These are phyloP conservation scores for Dothidotthia symphoricarpi DNA, from an alignment of 2,329 filamentous ascomycete genomes.

Conservation along the genomic window DNA sequence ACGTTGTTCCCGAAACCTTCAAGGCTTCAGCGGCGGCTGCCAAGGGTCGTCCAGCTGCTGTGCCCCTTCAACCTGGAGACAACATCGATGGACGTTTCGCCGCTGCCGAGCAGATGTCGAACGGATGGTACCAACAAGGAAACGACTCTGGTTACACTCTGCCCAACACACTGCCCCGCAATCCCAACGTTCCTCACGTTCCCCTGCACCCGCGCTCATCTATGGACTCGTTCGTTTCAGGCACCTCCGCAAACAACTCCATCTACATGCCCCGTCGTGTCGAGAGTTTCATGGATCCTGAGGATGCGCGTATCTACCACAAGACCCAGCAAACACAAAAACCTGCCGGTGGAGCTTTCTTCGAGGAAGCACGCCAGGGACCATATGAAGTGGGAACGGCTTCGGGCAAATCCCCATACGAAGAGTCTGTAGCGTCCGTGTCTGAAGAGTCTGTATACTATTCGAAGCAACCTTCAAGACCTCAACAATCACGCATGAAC, in stretches of 20 bases:
- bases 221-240: conserved; percentile 64
- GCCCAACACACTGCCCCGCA: conserved; percentile 49
- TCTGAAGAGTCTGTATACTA: conserved; percentile 39
- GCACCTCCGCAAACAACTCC: conserved; percentile 56
- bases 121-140: conserved; percentile 67
- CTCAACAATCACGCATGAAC: conserved; percentile 22
- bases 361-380: conserved; percentile 31
- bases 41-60: conserved; percentile 48
- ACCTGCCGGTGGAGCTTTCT: conserved; percentile 47
- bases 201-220: conserved; percentile 61
- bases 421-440: conserved; percentile 39
- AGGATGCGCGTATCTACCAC: conserved; percentile 72
- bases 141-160: conserved; percentile 66
- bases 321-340: conserved; percentile 58
- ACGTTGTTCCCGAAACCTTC: conserved; percentile 86
- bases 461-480: conserved; percentile 25
- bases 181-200: conserved; percentile 47
- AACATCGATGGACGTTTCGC: conserved; percentile 77
- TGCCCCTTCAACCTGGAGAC: conserved; percentile 70
- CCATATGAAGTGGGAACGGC: conserved; percentile 27
- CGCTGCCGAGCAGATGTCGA: conserved; percentile 64
- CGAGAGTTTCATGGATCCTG: conserved; percentile 74
- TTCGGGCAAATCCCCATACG: conserved; percentile 29
- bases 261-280: conserved; percentile 67
- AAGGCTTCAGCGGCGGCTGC: conserved; percentile 55